Percentiles rank a stretch among this genome's conserved stretches.
These are phyloP conservation scores for Eutypa lata DNA, from an alignment of 2,329 filamentous ascomycete genomes.

Conservation along the genomic window DNA sequence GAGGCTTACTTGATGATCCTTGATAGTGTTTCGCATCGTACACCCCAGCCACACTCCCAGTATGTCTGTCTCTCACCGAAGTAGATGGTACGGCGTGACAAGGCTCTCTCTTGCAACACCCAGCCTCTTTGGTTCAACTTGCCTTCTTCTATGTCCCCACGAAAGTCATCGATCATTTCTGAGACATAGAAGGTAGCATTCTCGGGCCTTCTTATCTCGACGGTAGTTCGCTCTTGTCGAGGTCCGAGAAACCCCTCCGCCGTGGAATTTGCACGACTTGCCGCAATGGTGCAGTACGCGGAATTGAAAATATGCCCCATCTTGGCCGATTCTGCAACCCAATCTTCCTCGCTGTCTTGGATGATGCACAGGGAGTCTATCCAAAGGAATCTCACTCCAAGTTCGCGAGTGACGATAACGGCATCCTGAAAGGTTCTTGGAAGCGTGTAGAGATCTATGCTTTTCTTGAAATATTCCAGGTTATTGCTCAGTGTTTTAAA, in stretches of 20 bases:
- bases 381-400: constrained; percentile 1
- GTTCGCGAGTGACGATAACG: not conserved
- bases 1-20: not conserved
- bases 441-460: not conserved
- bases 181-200: constrained; percentile 2
- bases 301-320: not conserved
- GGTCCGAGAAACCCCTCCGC: not conserved
- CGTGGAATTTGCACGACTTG: not conserved
- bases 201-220: not conserved
- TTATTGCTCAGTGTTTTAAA: too few relatives aligned
- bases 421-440: constrained; percentile 1
- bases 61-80: constrained; percentile 11
- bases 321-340: constrained; percentile 1
- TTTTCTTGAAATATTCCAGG: too few relatives aligned
- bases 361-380: constrained; percentile 2
- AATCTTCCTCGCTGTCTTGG: constrained; percentile 2
- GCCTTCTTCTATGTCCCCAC: constrained; percentile 4
- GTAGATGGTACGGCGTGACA: constrained; percentile 11
- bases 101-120: constrained; percentile 14
- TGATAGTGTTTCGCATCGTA: constrained; percentile 11
- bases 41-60: constrained; percentile 14
- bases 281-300: constrained; percentile 3
- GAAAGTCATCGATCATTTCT: constrained; percentile 12
- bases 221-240: not conserved
- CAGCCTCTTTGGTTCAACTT: constrained; percentile 9